Conservation (phyloP, 176 grass and related monocot genomes). For the Lolium rigidum region DNA sequence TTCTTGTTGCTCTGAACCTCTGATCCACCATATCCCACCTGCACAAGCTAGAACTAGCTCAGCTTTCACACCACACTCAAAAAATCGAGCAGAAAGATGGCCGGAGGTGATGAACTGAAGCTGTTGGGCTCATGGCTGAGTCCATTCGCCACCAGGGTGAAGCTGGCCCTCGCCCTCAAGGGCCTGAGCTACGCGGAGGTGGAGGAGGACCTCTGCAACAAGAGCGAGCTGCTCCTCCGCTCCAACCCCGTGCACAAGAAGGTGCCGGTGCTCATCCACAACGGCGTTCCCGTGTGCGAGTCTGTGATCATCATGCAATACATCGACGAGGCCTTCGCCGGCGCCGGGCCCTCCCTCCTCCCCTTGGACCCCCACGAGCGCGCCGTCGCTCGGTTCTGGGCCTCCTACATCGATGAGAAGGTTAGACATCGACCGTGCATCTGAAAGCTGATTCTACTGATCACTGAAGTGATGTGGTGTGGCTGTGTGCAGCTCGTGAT, state of each 20-base stretch:
- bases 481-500: not conserved
- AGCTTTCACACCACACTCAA: not conserved
- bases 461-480: too few relatives aligned
- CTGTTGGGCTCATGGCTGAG: not conserved
- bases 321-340: not conserved
- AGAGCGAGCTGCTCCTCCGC: constrained; percentile 48
- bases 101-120: not conserved
- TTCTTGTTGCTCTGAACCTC: too few relatives aligned
- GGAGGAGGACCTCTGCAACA: constrained; percentile 18
- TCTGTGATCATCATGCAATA: not conserved
- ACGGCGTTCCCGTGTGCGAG: not conserved
- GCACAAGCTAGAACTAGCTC: not conserved
- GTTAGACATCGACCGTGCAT: too few relatives aligned
- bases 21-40: not conserved
- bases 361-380: not conserved
- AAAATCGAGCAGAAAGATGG: not conserved
- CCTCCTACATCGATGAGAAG: not conserved
- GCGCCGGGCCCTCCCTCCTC: not conserved
- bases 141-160: not conserved
- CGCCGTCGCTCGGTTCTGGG: not conserved
- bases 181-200: not conserved
- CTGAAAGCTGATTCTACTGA: too few relatives aligned
- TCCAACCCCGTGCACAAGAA: constrained; percentile 65
- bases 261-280: constrained; percentile 36
- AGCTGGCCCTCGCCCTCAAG: not conserved